Evolutionary conservation across 257 asterid species (phyloP).

Genomic region (Ocimum tenuiflorum): DNA sequence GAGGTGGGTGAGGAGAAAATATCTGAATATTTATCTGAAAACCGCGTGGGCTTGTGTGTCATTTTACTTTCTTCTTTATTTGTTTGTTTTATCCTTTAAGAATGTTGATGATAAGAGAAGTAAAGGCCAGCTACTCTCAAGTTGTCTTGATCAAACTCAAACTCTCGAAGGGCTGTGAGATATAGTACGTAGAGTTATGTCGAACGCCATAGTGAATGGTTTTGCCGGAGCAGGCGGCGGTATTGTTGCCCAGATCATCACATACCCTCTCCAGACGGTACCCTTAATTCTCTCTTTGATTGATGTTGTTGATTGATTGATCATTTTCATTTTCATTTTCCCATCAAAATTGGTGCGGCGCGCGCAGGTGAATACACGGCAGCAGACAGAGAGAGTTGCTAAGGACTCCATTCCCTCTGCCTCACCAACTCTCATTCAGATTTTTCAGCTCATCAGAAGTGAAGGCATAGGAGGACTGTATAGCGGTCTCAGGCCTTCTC

Average conservation of each 20-base stretch:
- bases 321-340: no score
- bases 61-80: not conserved
- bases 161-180: not conserved
- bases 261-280: slow-evolving; percentile 86
- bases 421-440: slow-evolving; percentile 41
- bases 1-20: not conserved
- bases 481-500: slow-evolving; percentile 92
- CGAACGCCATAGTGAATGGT: slow-evolving; percentile 81
- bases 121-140: not conserved
- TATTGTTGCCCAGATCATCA: slow-evolving; percentile 68
- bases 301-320: not conserved
- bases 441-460: slow-evolving; percentile 50
- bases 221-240: slow-evolving; percentile 93
- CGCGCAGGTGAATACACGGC: slow-evolving; percentile 94
- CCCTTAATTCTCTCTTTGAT: not conserved
- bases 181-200: slow-evolving; percentile 32
- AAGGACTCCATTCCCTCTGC: slow-evolving; percentile 31
- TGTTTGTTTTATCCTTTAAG: not conserved
- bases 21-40: not conserved
- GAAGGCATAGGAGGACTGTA: slow-evolving; percentile 90
- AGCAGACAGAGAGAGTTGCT: slow-evolving; percentile 83
- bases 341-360: not conserved
- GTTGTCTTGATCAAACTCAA: not conserved
- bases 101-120: slow-evolving; percentile 9
- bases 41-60: slow-evolving; percentile 12